These are phyloP conservation scores for Aeschynomene evenia DNA, from an alignment of 306 rosid genomes.

Conservation along the genomic window DNA sequence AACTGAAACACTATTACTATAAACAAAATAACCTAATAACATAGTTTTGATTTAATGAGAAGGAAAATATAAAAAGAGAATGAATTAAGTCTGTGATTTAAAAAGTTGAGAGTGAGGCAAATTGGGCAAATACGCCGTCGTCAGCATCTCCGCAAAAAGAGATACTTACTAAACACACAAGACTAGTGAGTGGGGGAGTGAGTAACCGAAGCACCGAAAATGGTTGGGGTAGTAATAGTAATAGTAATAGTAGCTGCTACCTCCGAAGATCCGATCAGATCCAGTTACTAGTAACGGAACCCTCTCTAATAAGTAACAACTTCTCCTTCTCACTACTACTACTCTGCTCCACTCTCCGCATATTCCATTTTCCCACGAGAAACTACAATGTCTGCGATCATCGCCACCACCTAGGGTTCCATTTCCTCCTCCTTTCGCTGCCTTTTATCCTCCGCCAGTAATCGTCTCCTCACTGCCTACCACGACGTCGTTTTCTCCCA, in stretches of 20 bases:
- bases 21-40: no score
- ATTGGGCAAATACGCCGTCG: constrained; percentile 31
- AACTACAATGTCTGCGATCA: constrained; percentile 48
- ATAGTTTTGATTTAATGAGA: no score
- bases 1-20: no score
- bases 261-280: constrained; percentile 72
- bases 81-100: background rate
- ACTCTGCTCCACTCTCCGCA: background rate
- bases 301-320: background rate
- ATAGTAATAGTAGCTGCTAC: no score
- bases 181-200: no score
- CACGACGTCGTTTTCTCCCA: constrained; percentile 13
- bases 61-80: no score
- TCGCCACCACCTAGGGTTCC: constrained; percentile 58
- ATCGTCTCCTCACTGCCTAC: background rate
- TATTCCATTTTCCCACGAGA: no score
- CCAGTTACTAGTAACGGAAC: constrained; percentile 11
- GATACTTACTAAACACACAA: background rate
- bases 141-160: background rate
- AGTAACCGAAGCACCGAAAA: background rate
- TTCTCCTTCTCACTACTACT: no score
- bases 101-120: no score
- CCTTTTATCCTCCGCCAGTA: no score
- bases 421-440: no score
- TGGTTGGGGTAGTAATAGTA: no score